Conservation (phyloP, 306 rosid genomes). For the Urtica urens region DNA sequence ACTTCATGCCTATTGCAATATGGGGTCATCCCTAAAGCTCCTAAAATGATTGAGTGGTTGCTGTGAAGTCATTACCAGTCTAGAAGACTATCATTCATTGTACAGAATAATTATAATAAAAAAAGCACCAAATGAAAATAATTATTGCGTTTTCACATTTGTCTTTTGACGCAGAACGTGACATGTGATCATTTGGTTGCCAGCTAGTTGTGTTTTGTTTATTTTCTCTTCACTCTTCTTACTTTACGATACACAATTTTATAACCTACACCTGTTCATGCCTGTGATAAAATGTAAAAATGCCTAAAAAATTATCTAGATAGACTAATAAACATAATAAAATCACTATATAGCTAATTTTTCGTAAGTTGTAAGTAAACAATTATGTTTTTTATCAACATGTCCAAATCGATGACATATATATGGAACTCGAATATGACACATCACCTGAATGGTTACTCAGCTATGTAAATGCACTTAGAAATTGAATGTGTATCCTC, state of each 20-base stretch:
- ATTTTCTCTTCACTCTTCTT: background rate
- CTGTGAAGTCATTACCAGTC: slow-evolving; percentile 7
- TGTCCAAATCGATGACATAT: no score
- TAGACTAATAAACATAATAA: no score
- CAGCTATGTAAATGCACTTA: background rate
- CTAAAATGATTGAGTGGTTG: background rate
- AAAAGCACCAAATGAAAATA: slow-evolving; percentile 12
- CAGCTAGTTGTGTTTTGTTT: slow-evolving; percentile 18
- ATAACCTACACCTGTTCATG: no score
- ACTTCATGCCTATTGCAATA: no score
- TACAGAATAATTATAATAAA: slow-evolving; percentile 20
- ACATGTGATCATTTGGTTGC: slow-evolving; percentile 16
- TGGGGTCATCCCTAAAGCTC: slow-evolving; percentile 19
- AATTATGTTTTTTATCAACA: no score
- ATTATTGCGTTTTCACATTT: slow-evolving; percentile 13
- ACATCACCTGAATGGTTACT: background rate
- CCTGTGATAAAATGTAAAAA: no score
- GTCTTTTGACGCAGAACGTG: slow-evolving; percentile 22
- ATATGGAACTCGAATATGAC: no score
- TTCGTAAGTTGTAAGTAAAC: no score
- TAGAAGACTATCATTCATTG: no score
- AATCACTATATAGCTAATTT: no score
- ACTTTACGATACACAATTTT: no score
- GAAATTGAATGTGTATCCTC: background rate
- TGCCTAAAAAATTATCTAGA: no score